Evolutionary conservation across 2,329 filamentous ascomycete genomes (phyloP).

Genomic region (Ophiocordyceps camponoti-saundersi): DNA sequence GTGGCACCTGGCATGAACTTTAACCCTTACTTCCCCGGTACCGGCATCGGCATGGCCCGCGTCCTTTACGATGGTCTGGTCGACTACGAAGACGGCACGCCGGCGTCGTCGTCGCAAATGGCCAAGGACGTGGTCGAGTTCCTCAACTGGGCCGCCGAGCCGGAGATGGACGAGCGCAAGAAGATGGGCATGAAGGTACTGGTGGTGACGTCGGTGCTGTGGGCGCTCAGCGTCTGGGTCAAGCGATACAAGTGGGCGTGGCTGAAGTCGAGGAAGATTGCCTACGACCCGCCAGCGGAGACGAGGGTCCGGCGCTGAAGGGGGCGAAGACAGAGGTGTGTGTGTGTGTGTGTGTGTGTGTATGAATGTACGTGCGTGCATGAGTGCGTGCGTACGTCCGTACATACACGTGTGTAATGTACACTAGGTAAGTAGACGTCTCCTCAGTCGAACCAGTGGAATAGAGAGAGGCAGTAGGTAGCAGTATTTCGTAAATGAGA

Average conservation of each 20-base stretch:
- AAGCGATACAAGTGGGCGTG: conserved; percentile 99
- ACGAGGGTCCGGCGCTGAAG: conserved; percentile 30
- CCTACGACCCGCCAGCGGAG: conserved; percentile 61
- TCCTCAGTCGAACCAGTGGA: background rate
- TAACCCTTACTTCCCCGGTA: conserved; percentile 99
- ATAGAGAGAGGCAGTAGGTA: background rate
- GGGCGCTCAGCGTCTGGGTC: conserved; percentile 85
- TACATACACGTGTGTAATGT: conserved; percentile 10
- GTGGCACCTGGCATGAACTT: conserved; percentile 92
- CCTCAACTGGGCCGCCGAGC: conserved; percentile 97
- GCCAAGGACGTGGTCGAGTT: conserved; percentile 98
- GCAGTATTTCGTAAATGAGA: background rate
- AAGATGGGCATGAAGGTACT: conserved; percentile 98
- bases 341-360: conserved; percentile 17
- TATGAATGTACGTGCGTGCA: conserved; percentile 12
- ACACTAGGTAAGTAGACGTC: background rate
- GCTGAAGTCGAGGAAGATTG: conserved; percentile 88
- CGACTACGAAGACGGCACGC: conserved; percentile 93
- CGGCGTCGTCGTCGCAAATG: conserved; percentile 94
- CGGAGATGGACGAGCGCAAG: conserved; percentile 98
- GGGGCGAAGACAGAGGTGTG: conserved; percentile 4
- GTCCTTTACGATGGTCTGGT: conserved; percentile 95
- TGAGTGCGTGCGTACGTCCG: conserved; percentile 18
- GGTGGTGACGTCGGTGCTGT: conserved; percentile 59
- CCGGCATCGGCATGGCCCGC: conserved; percentile 96